These are phyloP conservation scores for Vaccinium macrocarpon DNA, from an alignment of 148 eudicot genomes.

Conservation along the genomic window DNA sequence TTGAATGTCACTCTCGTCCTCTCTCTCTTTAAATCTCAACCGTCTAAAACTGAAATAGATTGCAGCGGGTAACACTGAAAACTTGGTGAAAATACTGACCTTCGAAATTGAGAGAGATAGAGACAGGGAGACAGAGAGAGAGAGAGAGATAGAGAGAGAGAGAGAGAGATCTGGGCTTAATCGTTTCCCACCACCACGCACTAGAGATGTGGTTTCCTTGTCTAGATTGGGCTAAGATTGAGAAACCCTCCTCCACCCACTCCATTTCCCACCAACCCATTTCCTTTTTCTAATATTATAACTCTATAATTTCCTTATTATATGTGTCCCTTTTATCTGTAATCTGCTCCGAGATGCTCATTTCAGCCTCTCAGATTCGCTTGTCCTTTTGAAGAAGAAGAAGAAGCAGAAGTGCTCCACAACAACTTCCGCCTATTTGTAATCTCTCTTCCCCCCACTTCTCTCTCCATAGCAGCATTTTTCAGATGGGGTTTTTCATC, in stretches of 20 bases:
- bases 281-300: background rate
- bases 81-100: too few relatives aligned
- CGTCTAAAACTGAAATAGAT: too few relatives aligned
- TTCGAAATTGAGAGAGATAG: too few relatives aligned
- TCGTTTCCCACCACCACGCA: slow-evolving; percentile 31
- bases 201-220: slow-evolving; percentile 42
- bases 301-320: background rate
- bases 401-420: slow-evolving; percentile 7
- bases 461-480: background rate
- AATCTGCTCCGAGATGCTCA: slow-evolving; percentile 5
- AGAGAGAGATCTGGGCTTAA: background rate
- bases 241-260: slow-evolving; percentile 50
- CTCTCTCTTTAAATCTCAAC: too few relatives aligned
- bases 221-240: slow-evolving; percentile 23
- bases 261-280: slow-evolving; percentile 29
- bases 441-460: background rate
- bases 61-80: too few relatives aligned
- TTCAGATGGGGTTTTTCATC: slow-evolving; percentile 10
- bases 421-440: background rate
- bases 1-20: too few relatives aligned
- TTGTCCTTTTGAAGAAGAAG: background rate
- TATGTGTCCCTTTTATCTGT: background rate
- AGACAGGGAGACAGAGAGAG: background rate
- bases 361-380: slow-evolving; percentile 20
- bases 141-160: slow-evolving; percentile 7